phyloP scores from a whole-genome alignment of 176 grass and related monocot genomes.

The Calamus simplicifolius region DNA sequence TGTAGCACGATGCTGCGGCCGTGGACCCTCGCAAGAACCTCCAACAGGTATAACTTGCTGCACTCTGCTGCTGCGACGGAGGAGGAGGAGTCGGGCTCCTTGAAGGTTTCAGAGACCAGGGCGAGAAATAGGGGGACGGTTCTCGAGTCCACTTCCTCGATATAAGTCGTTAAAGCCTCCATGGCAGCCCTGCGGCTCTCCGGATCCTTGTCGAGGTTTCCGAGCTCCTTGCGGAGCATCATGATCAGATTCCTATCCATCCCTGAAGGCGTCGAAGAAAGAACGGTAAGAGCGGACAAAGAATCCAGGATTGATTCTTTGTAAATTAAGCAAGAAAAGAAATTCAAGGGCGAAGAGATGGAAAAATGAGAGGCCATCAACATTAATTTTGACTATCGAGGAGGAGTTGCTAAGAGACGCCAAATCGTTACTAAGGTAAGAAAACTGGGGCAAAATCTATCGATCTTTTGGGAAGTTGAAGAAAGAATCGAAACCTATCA shows the following conservation, averaged over 20 bases:
- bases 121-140: constrained; percentile 53
- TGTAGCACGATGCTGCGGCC: constrained; percentile 32
- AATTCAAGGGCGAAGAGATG: no score
- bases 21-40: constrained; percentile 44
- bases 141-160: constrained; percentile 41
- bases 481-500: no score
- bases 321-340: no score
- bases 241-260: constrained; percentile 25
- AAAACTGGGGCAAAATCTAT: no score
- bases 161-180: constrained; percentile 27
- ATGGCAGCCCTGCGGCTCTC: constrained; percentile 10
- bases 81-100: constrained; percentile 14
- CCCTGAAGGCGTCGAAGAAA: constrained; percentile 25
- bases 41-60: constrained; percentile 42
- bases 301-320: neutral
- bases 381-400: no score
- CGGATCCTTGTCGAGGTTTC: constrained; percentile 13
- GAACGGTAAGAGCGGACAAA: neutral
- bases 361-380: no score
- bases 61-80: constrained; percentile 30
- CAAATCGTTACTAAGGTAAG: no score
- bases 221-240: constrained; percentile 12
- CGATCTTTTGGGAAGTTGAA: no score
- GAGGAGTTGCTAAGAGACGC: no score
- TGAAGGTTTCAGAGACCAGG: constrained; percentile 27